A percentile compares a stretch with the other conserved stretches of the same genome.
These are phyloP conservation scores for Furculomyces boomerangus DNA, from an alignment of 371 early-diverging fungal genomes.

Conservation along the genomic window DNA sequence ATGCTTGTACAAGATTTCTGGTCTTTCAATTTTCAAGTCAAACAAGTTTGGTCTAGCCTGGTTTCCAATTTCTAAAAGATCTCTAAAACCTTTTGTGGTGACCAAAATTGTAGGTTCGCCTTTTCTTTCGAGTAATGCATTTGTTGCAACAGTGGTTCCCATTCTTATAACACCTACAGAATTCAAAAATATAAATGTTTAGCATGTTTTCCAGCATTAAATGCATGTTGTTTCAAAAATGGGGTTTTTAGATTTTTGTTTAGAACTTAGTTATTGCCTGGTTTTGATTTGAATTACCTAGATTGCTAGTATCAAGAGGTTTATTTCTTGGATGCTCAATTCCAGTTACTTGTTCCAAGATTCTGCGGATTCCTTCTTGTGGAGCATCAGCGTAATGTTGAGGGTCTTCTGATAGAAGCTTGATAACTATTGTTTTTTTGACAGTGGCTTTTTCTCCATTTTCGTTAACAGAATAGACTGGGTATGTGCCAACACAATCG, in stretches of 20 bases:
- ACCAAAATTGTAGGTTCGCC: conserved; percentile 76
- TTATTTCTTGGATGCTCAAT: conserved; percentile 40
- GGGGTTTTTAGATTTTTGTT: background rate
- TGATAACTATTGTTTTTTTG: conserved; percentile 32
- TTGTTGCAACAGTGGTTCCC: conserved; percentile 96
- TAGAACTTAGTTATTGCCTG: too few relatives aligned
- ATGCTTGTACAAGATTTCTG: conserved; percentile 60
- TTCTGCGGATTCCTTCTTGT: conserved; percentile 80
- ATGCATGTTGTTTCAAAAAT: conserved; percentile 6
- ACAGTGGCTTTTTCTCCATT: conserved; percentile 21
- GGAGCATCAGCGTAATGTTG: conserved; percentile 86
- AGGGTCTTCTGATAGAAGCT: conserved; percentile 82
- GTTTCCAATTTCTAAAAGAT: conserved; percentile 55
- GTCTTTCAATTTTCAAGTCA: conserved; percentile 63
- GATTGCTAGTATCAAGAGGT: conserved; percentile 50
- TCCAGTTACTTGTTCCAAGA: conserved; percentile 69
- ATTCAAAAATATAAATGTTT: background rate
- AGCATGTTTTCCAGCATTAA: background rate
- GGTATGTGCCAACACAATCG: conserved; percentile 53
- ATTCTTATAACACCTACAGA: conserved; percentile 73
- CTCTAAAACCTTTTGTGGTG: conserved; percentile 78
- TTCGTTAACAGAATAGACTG: conserved; percentile 29
- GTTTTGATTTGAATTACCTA: too few relatives aligned
- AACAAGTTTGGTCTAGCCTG: conserved; percentile 89
- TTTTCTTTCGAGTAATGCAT: conserved; percentile 75